Base-by-base conservation (phyloP, 306 rosid genomes). In the Coriaria nepalensis region DNA sequence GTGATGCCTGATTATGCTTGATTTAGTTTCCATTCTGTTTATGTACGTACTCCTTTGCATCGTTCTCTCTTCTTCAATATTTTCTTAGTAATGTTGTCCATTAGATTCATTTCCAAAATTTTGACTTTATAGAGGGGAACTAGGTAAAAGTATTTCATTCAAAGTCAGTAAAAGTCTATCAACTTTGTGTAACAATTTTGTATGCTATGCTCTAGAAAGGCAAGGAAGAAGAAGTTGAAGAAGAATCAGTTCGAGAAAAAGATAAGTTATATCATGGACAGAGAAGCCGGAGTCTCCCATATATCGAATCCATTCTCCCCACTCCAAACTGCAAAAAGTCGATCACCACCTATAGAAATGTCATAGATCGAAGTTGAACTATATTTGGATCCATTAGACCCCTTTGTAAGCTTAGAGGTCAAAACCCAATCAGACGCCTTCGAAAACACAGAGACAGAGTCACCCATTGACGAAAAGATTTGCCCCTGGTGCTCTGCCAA, bases 251-350 rank as follows among this genome's bases (percentile, higher is more conserved):
- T 20, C 29, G 3, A 20, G 29, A 20, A 20, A 20, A 20, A 20
- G 29, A 20, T 20, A 20, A 20, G 29, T 77, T 73, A 79, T 50
- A 81, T 33, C 50, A 82, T 53, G 6, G 98, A 20, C 3, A 20
- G 87, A 0, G 83, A 73, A 32, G 92, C 71, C 37, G 83, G 86
- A 45, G 98, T 85, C 66, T 90, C 98, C 98, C 98, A 90, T 49
- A 85, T 77, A 52, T 90, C 98, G 60, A 90, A 77, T 68, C 82
- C 95, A 79, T 90, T 85, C 58, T 85, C 94, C 54, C 85, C 98
- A 12, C 95, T 85, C 6, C 80, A 90, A 57, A 90, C 92, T 0
- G 98, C 93, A 5, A 90, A 90, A 50, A 90, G 93, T 53, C 98
- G 71, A 57, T 82, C 98, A 12, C 98, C 98, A 2, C 95, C 95